phyloP scores from a whole-genome alignment of 306 rosid genomes.

The Citrullus mucosospermus region DNA sequence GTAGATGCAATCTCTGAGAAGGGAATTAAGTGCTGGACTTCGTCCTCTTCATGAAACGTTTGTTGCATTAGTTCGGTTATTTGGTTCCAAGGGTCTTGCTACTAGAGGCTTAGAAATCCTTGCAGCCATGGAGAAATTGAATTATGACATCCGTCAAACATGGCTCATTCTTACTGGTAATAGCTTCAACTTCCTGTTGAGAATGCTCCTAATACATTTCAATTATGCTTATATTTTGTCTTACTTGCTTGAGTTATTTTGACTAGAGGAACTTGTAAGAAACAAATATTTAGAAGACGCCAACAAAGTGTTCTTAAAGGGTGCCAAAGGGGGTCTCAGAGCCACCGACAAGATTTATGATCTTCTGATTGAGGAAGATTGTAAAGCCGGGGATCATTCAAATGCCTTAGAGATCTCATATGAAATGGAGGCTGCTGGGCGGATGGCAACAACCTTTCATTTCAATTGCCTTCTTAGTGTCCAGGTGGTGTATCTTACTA shows the following conservation, averaged over 20 bases:
- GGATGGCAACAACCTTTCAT: conserved; percentile 94
- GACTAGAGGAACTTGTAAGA: conserved; percentile 66
- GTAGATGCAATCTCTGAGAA: conserved; percentile 70
- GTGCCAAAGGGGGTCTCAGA: conserved; percentile 66
- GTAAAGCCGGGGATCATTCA: conserved; percentile 76
- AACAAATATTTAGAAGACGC: conserved; percentile 66
- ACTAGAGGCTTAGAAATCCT: conserved; percentile 62
- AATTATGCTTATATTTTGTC: background rate
- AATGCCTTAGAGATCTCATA: conserved; percentile 76
- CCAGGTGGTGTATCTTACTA: conserved; percentile 45
- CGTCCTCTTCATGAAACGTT: conserved; percentile 88
- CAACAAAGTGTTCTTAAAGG: conserved; percentile 68
- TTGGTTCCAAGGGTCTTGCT: conserved; percentile 62
- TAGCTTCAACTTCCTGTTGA: background rate
- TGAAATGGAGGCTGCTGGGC: conserved; percentile 95
- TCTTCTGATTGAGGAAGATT: conserved; percentile 60
- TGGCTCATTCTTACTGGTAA: conserved; percentile 72
- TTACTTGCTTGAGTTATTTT: conserved; percentile 9
- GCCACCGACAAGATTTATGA: conserved; percentile 81
- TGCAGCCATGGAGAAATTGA: conserved; percentile 69
- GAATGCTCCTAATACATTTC: background rate
- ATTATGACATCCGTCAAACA: conserved; percentile 77
- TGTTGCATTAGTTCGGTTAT: conserved; percentile 57
- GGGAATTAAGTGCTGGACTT: conserved; percentile 78
- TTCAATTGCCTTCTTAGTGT: conserved; percentile 86